Evolutionary conservation across 164 flowering plant species (phyloP).

Genomic region (Cinnamomum chago): DNA sequence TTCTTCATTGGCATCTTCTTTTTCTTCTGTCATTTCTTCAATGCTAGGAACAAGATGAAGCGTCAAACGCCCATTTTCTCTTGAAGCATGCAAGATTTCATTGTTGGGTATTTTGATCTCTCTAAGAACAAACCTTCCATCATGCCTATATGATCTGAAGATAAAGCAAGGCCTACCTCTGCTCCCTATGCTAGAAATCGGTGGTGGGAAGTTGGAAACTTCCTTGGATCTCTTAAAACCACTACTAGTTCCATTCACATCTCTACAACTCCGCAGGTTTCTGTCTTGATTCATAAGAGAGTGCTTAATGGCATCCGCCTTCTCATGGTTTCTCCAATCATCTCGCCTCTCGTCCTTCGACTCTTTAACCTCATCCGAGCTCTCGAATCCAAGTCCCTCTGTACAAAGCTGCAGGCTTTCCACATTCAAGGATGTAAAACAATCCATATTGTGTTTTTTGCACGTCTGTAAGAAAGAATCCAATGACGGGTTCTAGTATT

Average conservation of each 20-base stretch:
- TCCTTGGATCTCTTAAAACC: conserved; percentile 29
- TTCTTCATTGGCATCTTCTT: conserved; percentile 16
- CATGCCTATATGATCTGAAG: conserved; percentile 50
- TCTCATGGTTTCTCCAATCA: background rate
- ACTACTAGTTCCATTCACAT: background rate
- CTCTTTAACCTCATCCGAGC: conserved; percentile 68
- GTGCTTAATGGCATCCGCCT: background rate
- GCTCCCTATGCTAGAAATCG: conserved; percentile 68
- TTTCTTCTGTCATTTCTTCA: conserved; percentile 25
- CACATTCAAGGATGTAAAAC: conserved; percentile 30
- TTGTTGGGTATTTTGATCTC: conserved; percentile 56
- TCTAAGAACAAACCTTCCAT: conserved; percentile 75
- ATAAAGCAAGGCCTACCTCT: conserved; percentile 71
- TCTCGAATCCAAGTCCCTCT: conserved; percentile 80
- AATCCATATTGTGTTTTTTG: conserved; percentile 1
- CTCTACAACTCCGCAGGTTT: background rate
- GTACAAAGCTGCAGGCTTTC: conserved; percentile 69
- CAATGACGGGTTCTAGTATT: background rate
- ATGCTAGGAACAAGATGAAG: conserved; percentile 52
- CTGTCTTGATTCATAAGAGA: background rate
- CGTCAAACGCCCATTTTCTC: conserved; percentile 78
- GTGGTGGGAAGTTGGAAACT: conserved; percentile 57
- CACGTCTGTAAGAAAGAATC: conserved; percentile 8
- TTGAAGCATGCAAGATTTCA: conserved; percentile 60
- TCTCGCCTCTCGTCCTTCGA: conserved; percentile 12